Conservation (phyloP, 2,329 filamentous ascomycete genomes). For the Aspergillus sp. region DNA sequence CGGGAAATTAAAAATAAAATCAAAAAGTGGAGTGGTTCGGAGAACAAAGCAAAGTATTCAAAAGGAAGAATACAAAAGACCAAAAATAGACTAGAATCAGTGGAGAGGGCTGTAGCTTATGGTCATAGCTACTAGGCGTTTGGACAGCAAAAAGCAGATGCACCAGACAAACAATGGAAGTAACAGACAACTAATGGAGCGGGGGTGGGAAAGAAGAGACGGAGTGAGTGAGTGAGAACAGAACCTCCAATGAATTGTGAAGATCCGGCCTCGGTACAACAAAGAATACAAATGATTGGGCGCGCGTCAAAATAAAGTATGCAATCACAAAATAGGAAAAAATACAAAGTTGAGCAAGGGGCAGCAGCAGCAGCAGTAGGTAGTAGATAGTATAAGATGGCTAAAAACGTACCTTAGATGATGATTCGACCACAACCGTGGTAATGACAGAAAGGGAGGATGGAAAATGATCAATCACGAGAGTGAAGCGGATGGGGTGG, state of each 20-base stretch:
- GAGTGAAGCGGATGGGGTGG: slow-evolving; percentile 17
- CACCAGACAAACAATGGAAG: slow-evolving; percentile 3
- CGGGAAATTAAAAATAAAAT: not conserved
- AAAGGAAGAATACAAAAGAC: slow-evolving; percentile 4
- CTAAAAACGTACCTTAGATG: slow-evolving; percentile 26
- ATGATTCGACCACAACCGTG: slow-evolving; percentile 28
- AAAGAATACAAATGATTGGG: not conserved
- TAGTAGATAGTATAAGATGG: not conserved
- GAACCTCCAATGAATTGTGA: slow-evolving; percentile 16
- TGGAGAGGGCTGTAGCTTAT: slow-evolving; percentile 6
- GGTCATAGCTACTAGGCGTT: not conserved
- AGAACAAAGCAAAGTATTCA: slow-evolving; percentile 7
- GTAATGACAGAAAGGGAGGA: slow-evolving; percentile 13
- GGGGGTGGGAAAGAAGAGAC: slow-evolving; percentile 11
- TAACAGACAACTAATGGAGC: slow-evolving; percentile 7
- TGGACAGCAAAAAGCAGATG: not conserved
- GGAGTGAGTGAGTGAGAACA: too few relatives aligned
- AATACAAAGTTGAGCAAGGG: slow-evolving; percentile 19
- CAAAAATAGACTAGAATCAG: slow-evolving; percentile 21
- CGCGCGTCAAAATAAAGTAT: slow-evolving; percentile 15
- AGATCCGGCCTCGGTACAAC: slow-evolving; percentile 5
- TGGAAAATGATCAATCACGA: slow-evolving; percentile 24
- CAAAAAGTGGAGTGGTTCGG: slow-evolving; percentile 11
- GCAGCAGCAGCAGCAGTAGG: not conserved
- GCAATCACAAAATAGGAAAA: slow-evolving; percentile 16